Evolutionary conservation across 2,329 filamentous ascomycete genomes (phyloP), one percentile per base, ranked within the genome.

Genomic region (Colletotrichum sp.): DNA sequence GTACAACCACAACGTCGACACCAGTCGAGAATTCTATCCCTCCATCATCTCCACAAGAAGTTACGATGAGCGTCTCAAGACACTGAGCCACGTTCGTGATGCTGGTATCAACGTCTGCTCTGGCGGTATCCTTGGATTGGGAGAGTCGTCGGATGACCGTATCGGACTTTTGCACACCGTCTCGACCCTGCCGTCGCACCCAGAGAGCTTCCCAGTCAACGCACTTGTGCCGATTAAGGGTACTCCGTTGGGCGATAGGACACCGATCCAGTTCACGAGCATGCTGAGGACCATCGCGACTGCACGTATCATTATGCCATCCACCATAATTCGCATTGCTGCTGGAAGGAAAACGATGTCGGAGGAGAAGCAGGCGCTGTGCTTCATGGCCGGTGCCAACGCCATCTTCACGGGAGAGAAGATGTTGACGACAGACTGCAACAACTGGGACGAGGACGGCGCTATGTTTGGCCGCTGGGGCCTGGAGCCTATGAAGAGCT

Each of bases 371-470:
- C 96, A 98, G 86, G 93, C 95, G 16, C 83, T 96, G 78, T 98
- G 95, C 85, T 98, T 98, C 86, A 93, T 95, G 91, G 95, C 95
- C 0, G 96, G 96, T 16, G 96, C 96, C 1, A 98, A 98, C 80
- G 96, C 96, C n/a, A 94, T 98, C 38, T 98, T 98, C 82, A 98
- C 96, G 0, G 96, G 96, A 10, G 96, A 98, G 87, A 98, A 96
- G 89, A 98, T 98, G 96, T 84, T 98, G 85, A 98, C 96, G 6
- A 98, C 96, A 0, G 94, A 96, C 73, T 98, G 95, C 83, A 96
- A 95, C 79, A 95, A 95, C 34, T 98, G 95, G 94, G 95, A 97
- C 77, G 94, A 98, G 85, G 96, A 98, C 81, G 93, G 91, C 77
- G 92, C 87, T 57, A 95, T 98, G 92, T 98, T 98, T 86, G 91